Evolutionary conservation across 2,329 filamentous ascomycete species (phyloP).

Genomic region (Ambrosiella xylebori): DNA sequence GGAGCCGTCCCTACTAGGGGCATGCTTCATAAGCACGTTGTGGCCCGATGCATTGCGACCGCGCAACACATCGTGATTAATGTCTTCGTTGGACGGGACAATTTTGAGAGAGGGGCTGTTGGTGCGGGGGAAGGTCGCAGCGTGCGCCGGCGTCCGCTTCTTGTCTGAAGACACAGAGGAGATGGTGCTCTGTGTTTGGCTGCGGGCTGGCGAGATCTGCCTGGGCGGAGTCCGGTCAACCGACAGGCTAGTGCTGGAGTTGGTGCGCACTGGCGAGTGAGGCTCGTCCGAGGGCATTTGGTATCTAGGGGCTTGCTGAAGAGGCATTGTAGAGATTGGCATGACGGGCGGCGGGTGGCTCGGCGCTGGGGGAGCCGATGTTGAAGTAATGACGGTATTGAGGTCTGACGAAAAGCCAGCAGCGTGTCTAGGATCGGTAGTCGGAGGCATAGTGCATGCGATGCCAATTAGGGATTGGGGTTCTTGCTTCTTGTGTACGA

Average conservation of each 20-base stretch:
- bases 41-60: slow-evolving; percentile 6
- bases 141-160: neutral
- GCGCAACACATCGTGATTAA: neutral
- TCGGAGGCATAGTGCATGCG: slow-evolving; percentile 7
- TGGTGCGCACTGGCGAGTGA: slow-evolving; percentile 3
- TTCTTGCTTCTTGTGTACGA: neutral
- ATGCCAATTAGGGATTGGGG: slow-evolving; percentile 1
- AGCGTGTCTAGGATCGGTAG: neutral
- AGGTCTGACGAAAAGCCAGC: neutral
- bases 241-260: slow-evolving; percentile 5
- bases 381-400: neutral
- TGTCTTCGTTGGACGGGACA: neutral
- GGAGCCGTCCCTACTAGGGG: slow-evolving; percentile 1
- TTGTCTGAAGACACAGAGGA: slow-evolving; percentile 7
- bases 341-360: slow-evolving; percentile 6
- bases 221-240: slow-evolving; percentile 8
- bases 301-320: slow-evolving; percentile 2
- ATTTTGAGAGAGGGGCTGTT: slow-evolving; percentile 6
- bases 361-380: slow-evolving; percentile 1
- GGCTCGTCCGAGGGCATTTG: neutral
- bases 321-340: slow-evolving; percentile 2
- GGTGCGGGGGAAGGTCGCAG: neutral
- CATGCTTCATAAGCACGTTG: slow-evolving; percentile 7
- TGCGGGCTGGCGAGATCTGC: slow-evolving; percentile 4
- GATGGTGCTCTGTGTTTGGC: slow-evolving; percentile 10